Evolutionary conservation across 768 basidiomycete species (phyloP), one percentile per base, ranked within the genome.

Genomic region (Leccinum boreale): DNA sequence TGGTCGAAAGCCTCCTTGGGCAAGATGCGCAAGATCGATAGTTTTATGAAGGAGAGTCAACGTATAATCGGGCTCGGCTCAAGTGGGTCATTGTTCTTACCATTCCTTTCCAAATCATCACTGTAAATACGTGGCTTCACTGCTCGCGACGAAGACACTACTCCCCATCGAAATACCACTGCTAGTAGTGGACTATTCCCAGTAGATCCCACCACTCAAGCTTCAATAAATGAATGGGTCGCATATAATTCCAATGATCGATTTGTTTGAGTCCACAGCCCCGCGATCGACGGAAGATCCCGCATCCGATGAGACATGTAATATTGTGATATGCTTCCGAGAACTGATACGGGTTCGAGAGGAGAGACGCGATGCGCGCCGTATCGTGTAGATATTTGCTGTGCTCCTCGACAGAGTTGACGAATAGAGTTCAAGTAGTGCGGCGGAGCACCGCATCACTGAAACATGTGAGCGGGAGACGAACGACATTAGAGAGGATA

Each of bases 251-350:
- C 95, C 96, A 96, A 99, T 98, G 86, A 67, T 98, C 96, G 60
- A 98, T 98, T 77, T 98, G 97, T 11, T n/a, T 90, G 83, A 0
- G 97, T 96, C 97, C 97, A 98, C 97, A 17, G 97, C 92, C 26
- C 93, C 1, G 97, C 92, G 54, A 99, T 97, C 21, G 95, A 94
- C 2, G 96, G 95, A 10, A 98, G 80, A 71, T 99, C 97, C 23
- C 97, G 92, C 86, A 98, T 93, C 73, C 10, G 29, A 29, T 97
- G 94, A 0, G 95, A 89, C 96, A 98, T 28, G 28, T 9, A 28
- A 28, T 28, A 28, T 28, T 98, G 74, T 97, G 93, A 70, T 89
- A 95, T 9, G 95, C 91, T 75, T 98, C 92, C 1, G 94, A 98
- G 71, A 86, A 87, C 14, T 94, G 91, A 72, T 98, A n/a, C n/a